Conservation (phyloP, 2,329 filamentous ascomycete species). For the Immersiporthe knoxdaviesiana region DNA sequence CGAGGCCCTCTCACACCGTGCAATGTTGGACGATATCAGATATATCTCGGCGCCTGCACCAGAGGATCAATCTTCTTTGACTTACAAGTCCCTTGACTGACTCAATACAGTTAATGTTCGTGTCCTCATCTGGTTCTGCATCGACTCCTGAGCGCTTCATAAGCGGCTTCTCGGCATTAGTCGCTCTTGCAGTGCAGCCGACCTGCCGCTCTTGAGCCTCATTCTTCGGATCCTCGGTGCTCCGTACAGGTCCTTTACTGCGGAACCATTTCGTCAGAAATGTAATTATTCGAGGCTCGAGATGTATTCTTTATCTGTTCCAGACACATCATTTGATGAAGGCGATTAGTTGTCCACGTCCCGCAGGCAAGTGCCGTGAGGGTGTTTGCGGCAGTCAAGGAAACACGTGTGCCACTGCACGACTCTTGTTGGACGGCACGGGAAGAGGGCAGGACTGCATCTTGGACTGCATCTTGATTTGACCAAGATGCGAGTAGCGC, state of each 20-base stretch:
- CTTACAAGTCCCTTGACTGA: no score
- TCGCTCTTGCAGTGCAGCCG: no score
- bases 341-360: no score
- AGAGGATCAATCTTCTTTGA: background rate
- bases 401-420: background rate
- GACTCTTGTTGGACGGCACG: background rate
- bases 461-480: background rate
- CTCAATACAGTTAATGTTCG: no score
- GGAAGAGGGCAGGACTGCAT: background rate
- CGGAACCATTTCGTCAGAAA: accelerated
- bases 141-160: no score
- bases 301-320: background rate
- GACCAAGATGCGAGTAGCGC: background rate
- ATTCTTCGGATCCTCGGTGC: no score
- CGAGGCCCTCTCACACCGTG: background rate
- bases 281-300: no score
- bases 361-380: background rate
- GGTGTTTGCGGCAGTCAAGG: background rate
- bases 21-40: background rate
- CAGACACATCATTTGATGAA: background rate
- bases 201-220: no score
- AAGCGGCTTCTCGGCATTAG: no score
- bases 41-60: background rate
- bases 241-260: background rate
- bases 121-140: no score